Evolutionary conservation across 208 protist genomes (phyloP).

Genomic region (Trypanosoma caninum): DNA sequence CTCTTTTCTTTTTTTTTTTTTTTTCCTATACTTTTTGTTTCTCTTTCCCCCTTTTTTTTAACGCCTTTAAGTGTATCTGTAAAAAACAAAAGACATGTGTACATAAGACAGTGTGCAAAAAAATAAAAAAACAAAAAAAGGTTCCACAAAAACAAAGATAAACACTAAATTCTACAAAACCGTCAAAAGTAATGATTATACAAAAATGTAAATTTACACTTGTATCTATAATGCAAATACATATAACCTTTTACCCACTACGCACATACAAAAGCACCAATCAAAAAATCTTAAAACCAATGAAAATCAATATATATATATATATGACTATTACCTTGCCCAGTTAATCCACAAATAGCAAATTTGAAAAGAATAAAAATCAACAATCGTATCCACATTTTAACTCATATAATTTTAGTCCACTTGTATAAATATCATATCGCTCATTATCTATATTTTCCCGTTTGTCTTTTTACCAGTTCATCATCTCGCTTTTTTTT

Average conservation of each 20-base stretch:
- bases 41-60: too few relatives aligned
- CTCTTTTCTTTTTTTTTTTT: too few relatives aligned
- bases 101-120: constrained; percentile 1
- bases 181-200: background rate
- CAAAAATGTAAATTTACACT: background rate
- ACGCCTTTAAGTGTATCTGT: too few relatives aligned
- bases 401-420: too few relatives aligned
- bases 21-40: too few relatives aligned
- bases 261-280: too few relatives aligned
- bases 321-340: too few relatives aligned
- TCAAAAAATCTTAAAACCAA: background rate
- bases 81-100: too few relatives aligned
- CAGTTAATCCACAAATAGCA: too few relatives aligned
- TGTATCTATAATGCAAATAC: too few relatives aligned
- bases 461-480: background rate
- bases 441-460: background rate
- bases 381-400: background rate
- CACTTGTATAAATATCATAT: background rate
- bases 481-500: background rate
- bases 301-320: background rate
- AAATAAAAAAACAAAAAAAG: constrained; percentile 28
- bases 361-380: background rate
- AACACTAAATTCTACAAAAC: background rate
- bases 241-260: too few relatives aligned
- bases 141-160: background rate